phyloP scores from a whole-genome alignment of 345 rosid genomes.

The Eucalyptus pauciflora region DNA sequence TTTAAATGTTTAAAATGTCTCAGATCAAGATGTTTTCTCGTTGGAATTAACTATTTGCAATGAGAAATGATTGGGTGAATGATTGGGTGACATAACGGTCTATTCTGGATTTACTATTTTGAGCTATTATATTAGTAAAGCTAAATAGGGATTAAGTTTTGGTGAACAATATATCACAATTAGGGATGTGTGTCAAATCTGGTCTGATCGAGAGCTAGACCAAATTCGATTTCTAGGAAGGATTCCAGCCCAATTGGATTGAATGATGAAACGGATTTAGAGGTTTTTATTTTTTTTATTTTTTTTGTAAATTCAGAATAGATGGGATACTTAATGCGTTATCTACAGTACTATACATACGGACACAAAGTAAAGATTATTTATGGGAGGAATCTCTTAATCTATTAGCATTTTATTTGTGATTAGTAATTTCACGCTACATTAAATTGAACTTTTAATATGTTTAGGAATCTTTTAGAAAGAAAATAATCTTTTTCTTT shows the following conservation, averaged over 20 bases:
- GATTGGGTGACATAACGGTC: fast-evolving
- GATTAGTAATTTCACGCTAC: neutral
- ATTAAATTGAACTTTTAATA: neutral
- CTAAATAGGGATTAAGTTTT: neutral
- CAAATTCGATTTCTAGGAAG: neutral
- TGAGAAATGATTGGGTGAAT: too few species aligned
- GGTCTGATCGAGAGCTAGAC: too few species aligned
- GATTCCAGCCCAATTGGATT: neutral
- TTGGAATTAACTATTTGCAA: neutral
- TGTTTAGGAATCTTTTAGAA: neutral
- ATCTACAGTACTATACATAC: too few species aligned
- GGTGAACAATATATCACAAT: neutral
- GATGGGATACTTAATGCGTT: too few species aligned
- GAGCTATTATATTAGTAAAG: too few species aligned
- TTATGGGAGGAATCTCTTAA: neutral
- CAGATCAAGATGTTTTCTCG: fast-evolving
- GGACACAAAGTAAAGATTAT: neutral
- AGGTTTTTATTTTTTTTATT: neutral
- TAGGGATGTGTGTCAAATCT: neutral
- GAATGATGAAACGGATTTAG: neutral
- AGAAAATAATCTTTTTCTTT: neutral
- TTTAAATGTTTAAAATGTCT: neutral
- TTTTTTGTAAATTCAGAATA: too few species aligned
- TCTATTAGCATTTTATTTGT: neutral
- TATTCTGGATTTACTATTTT: too few species aligned